Conservation (phyloP, 257 asterid species). For the Apocynum venetum region DNA sequence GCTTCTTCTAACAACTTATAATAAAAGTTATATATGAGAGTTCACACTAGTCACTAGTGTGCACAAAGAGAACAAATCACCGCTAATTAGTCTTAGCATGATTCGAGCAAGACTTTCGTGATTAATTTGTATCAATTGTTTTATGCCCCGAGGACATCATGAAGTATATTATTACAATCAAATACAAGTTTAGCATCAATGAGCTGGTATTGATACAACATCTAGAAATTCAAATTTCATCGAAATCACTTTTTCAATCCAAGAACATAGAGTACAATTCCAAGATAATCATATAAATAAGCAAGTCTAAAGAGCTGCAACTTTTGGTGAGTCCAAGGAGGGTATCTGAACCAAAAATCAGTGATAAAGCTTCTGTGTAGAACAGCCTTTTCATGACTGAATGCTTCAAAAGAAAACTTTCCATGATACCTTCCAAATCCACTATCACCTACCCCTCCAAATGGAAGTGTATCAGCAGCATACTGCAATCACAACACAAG, state of each 20-base stretch:
- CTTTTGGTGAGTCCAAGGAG: slow-evolving; percentile 66
- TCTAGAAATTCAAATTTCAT: too few species aligned
- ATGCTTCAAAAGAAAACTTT: slow-evolving; percentile 61
- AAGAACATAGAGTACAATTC: slow-evolving; percentile 44
- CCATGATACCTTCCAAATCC: slow-evolving; percentile 84
- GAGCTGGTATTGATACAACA: too few species aligned
- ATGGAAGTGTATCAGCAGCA: slow-evolving; percentile 62
- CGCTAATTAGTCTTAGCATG: too few species aligned
- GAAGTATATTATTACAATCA: too few species aligned
- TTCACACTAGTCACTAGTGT: too few species aligned
- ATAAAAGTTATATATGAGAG: too few species aligned
- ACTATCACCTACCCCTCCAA: slow-evolving; percentile 83
- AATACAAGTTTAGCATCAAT: too few species aligned
- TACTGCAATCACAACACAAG: slow-evolving; percentile 35
- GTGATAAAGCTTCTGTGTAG: slow-evolving; percentile 34
- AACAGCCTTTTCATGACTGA: slow-evolving; percentile 62
- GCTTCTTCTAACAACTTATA: too few species aligned
- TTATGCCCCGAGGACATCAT: too few species aligned
- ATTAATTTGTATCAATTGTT: too few species aligned
- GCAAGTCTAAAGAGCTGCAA: slow-evolving; percentile 46
- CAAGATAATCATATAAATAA: slow-evolving; percentile 51
- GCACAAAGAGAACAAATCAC: too few species aligned
- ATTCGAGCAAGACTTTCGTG: too few species aligned
- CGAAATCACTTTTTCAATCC: slow-evolving; percentile 41
- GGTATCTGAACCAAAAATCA: slow-evolving; percentile 88